Conservation (phyloP, 495 filamentous ascomycete species). For the Neurospora africana region DNA sequence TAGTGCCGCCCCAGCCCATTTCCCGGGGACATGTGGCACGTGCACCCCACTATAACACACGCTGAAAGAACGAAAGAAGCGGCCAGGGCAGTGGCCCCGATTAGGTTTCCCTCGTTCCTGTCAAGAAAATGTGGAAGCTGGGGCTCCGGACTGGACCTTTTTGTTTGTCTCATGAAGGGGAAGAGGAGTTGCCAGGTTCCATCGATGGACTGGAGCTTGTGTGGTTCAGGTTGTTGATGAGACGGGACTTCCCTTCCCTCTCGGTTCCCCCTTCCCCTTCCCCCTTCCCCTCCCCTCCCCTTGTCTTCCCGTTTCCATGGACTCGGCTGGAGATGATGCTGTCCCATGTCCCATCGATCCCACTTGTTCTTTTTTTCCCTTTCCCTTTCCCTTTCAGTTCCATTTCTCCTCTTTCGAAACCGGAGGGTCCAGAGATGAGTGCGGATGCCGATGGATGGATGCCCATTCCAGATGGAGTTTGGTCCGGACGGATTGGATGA, state of each 20-base stretch:
- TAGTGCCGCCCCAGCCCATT: constrained; percentile 8
- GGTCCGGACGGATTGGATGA: not conserved
- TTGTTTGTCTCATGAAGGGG: not conserved
- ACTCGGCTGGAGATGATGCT: not conserved
- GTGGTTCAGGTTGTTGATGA: not conserved
- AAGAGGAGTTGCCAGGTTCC: not conserved
- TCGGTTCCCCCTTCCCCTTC: not conserved
- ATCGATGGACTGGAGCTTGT: not conserved
- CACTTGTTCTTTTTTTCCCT: not conserved
- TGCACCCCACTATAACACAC: constrained; percentile 9
- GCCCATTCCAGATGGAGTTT: not conserved
- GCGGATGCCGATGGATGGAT: not conserved
- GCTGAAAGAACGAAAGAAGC: not conserved
- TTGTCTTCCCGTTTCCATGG: not conserved
- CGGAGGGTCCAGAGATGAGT: not conserved
- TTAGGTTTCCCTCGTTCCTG: not conserved
- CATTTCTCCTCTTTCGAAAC: not conserved
- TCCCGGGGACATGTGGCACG: constrained; percentile 13
- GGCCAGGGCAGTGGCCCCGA: not conserved
- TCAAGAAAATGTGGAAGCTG: not conserved
- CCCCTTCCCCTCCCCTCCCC: not conserved
- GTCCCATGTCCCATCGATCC: not conserved
- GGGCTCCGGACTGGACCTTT: not conserved
- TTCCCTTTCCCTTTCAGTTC: not conserved
- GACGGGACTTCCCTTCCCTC: not conserved